Conservation (phyloP, 1,284 basidiomycete genomes). For the Ceratorhiza oryzae-sativae region DNA sequence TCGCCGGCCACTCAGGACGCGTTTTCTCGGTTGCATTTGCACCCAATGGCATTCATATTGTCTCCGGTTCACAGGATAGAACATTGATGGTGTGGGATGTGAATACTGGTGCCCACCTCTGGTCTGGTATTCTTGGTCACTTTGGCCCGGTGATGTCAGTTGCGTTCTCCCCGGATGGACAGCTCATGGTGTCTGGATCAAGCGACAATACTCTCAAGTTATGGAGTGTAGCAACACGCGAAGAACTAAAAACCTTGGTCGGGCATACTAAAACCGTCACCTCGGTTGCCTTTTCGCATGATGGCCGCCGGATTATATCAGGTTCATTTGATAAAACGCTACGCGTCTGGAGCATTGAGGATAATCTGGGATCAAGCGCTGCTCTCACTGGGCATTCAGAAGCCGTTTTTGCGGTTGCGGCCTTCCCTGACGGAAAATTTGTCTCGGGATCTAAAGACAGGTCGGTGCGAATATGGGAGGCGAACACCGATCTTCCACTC, state of each 20-base stretch:
- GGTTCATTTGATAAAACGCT: constrained; percentile 2
- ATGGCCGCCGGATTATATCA: constrained; percentile 7
- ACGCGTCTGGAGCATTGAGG: constrained; percentile 1
- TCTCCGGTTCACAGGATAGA: constrained; percentile 19
- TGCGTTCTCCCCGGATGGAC: constrained; percentile 31
- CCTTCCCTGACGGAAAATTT: not conserved
- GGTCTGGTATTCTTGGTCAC: not conserved
- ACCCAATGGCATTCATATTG: constrained; percentile 14
- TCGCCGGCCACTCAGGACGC: not conserved
- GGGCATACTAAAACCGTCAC: not conserved
- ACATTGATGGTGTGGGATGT: constrained; percentile 33
- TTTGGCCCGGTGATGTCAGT: constrained; percentile 7
- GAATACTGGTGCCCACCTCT: not conserved
- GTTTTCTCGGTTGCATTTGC: not conserved
- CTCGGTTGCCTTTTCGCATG: constrained; percentile 22
- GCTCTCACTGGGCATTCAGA: not conserved
- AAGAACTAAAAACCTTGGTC: not conserved
- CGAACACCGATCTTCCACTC: not conserved
- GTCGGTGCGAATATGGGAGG: not conserved
- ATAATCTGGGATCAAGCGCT: too few species aligned
- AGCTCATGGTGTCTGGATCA: not conserved
- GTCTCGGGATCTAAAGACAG: not conserved
- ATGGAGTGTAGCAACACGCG: not conserved
- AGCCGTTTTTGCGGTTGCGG: not conserved
- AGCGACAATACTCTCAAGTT: not conserved